A percentile compares a stretch with the other conserved stretches of the same genome.
Evolutionary conservation across 2,329 filamentous ascomycete genomes (phyloP).

Genomic region (Neofusicoccum sp.): DNA sequence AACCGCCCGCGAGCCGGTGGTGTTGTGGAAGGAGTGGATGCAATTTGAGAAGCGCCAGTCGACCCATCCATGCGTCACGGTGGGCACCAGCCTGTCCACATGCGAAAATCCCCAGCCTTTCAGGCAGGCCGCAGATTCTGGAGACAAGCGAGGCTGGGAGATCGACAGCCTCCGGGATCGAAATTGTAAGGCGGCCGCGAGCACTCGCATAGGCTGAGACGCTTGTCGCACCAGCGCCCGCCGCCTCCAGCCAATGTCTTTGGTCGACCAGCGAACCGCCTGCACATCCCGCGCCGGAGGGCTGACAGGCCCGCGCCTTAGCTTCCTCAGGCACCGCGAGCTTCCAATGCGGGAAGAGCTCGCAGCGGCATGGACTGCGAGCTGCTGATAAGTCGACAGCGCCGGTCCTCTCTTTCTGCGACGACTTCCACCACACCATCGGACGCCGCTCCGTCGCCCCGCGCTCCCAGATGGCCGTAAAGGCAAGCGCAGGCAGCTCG

Average conservation of each 20-base stretch:
- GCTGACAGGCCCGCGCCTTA: not conserved
- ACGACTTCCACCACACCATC: not conserved
- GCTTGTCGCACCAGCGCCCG: conserved; percentile 1
- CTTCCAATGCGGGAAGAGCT: conserved; percentile 9
- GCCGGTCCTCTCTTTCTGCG: conserved; percentile 1
- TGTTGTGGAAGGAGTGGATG: not conserved
- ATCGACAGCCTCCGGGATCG: not conserved
- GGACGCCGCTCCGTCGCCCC: not conserved
- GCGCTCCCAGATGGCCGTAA: too few species aligned
- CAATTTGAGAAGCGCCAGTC: not conserved
- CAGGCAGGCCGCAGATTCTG: not conserved
- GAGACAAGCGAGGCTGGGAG: not conserved
- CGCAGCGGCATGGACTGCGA: not conserved
- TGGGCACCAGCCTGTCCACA: not conserved
- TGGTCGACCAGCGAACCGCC: not conserved
- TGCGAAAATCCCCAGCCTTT: not conserved
- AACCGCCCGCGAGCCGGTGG: not conserved
- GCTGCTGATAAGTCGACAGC: not conserved
- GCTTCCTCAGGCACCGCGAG: not conserved
- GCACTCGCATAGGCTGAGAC: not conserved
- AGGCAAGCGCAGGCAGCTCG: not conserved
- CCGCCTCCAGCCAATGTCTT: not conserved
- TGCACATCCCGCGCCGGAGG: not conserved
- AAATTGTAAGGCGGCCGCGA: not conserved
- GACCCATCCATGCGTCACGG: conserved; percentile 1